Percentiles rank a stretch among this genome's conserved stretches.
These are phyloP conservation scores for Solanum dulcamara DNA, from an alignment of 257 asterid genomes.

Conservation along the genomic window DNA sequence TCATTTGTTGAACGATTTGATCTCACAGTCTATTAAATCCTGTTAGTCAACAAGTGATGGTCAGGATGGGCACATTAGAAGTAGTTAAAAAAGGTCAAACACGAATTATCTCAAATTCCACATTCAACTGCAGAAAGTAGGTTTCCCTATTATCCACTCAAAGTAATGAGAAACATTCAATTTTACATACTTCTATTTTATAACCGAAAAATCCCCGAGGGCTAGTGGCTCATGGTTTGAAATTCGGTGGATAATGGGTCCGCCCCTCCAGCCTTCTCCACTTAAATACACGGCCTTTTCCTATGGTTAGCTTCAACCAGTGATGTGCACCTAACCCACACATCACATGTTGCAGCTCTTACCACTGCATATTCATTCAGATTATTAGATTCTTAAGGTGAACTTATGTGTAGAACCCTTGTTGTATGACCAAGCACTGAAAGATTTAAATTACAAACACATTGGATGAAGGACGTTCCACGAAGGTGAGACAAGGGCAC, in stretches of 20 bases:
- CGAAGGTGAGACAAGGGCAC: not conserved
- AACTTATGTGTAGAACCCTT: not conserved
- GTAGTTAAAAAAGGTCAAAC: not conserved
- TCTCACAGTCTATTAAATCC: not conserved
- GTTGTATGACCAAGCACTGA: not conserved
- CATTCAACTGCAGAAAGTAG: not conserved
- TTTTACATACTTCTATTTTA: not conserved
- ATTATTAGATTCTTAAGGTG: not conserved
- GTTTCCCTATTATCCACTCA: not conserved
- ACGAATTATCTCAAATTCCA: not conserved
- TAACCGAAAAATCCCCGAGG: not conserved
- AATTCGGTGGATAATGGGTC: not conserved
- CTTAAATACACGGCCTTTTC: not conserved
- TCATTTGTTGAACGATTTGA: conserved; percentile 26
- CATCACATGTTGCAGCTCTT: not conserved
- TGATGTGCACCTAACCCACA: not conserved
- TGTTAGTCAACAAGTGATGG: not conserved
- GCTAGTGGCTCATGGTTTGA: not conserved
- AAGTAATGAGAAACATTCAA: not conserved
- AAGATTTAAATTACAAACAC: not conserved
- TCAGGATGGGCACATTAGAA: not conserved
- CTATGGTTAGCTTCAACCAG: not conserved
- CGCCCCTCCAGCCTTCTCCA: not conserved
- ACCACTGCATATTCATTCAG: not conserved
- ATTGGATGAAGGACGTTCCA: not conserved